Conservation (phyloP, 1,284 basidiomycete species). For the Erythrobasidium hasegawianum region DNA sequence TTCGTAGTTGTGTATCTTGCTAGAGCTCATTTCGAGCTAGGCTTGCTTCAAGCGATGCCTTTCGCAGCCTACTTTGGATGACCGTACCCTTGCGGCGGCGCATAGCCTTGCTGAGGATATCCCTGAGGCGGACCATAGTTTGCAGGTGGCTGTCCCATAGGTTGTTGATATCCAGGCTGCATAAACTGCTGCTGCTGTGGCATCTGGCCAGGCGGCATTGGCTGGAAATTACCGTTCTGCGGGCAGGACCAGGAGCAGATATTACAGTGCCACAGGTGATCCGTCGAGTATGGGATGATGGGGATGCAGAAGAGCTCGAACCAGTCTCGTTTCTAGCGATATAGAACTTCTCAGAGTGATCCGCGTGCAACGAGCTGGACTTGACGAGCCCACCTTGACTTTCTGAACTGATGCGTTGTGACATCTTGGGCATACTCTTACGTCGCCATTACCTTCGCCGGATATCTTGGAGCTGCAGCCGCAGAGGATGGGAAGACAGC, state of each 20-base stretch:
- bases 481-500: slow-evolving; percentile 20
- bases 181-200: slow-evolving; percentile 6
- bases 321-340: slow-evolving; percentile 27
- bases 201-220: slow-evolving; percentile 21
- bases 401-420: slow-evolving; percentile 27
- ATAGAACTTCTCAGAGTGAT: too few species aligned
- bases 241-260: background rate
- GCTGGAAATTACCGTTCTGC: slow-evolving; percentile 14
- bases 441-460: slow-evolving; percentile 21
- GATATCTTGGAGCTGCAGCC: slow-evolving; percentile 15
- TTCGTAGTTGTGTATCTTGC: too few species aligned
- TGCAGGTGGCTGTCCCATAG: background rate
- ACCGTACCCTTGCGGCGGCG: slow-evolving; percentile 16
- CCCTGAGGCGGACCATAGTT: slow-evolving; percentile 1
- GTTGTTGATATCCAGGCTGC: slow-evolving; percentile 25
- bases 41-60: too few species aligned
- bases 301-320: slow-evolving; percentile 34
- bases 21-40: too few species aligned
- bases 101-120: slow-evolving; percentile 2
- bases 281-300: slow-evolving; percentile 12
- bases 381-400: background rate
- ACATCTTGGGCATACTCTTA: slow-evolving; percentile 16
- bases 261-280: slow-evolving; percentile 23
- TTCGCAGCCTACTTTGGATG: background rate
- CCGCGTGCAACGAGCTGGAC: too few species aligned